phyloP scores from a whole-genome alignment of 2,329 filamentous ascomycete genomes.

The Colletotrichum phormii region DNA sequence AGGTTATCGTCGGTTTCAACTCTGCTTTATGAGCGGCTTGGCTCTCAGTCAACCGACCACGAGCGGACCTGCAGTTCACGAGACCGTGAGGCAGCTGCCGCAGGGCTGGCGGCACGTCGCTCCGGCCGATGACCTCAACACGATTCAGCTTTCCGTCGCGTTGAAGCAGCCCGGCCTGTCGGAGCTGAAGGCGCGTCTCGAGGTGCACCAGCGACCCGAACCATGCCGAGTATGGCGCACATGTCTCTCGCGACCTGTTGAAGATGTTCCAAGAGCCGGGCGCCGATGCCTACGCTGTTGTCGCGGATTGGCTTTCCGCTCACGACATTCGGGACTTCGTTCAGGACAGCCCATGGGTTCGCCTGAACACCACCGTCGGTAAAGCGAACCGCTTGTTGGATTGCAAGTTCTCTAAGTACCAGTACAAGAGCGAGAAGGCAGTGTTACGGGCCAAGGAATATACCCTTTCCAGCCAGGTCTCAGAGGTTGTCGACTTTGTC shows the following conservation, averaged over 20 bases:
- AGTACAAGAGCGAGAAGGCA: constrained; percentile 49
- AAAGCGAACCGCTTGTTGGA: constrained; percentile 54
- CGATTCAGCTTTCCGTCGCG: constrained; percentile 26
- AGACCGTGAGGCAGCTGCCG: constrained; percentile 1
- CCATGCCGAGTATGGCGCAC: constrained; percentile 23
- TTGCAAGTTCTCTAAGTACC: constrained; percentile 54
- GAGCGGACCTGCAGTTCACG: neutral
- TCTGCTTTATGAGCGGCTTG: neutral
- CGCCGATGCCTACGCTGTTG: constrained; percentile 46
- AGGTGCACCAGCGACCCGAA: constrained; percentile 38
- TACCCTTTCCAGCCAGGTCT: constrained; percentile 54
- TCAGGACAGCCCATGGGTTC: constrained; percentile 54
- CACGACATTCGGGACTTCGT: constrained; percentile 49
- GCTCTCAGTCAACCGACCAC: neutral
- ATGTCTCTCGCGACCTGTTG: constrained; percentile 52
- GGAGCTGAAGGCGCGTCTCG: constrained; percentile 32
- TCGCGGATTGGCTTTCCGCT: constrained; percentile 55
- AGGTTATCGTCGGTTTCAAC: neutral
- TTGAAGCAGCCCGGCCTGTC: constrained; percentile 34
- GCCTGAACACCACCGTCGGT: constrained; percentile 53
- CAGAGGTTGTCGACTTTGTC: constrained; percentile 56
- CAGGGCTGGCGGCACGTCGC: constrained; percentile 3
- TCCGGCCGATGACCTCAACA: neutral
- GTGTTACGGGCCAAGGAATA: constrained; percentile 59
- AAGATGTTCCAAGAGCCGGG: constrained; percentile 49